Conservation (phyloP, 192 early-diverging fungal genomes). For the Paraglomus brasilianum region DNA sequence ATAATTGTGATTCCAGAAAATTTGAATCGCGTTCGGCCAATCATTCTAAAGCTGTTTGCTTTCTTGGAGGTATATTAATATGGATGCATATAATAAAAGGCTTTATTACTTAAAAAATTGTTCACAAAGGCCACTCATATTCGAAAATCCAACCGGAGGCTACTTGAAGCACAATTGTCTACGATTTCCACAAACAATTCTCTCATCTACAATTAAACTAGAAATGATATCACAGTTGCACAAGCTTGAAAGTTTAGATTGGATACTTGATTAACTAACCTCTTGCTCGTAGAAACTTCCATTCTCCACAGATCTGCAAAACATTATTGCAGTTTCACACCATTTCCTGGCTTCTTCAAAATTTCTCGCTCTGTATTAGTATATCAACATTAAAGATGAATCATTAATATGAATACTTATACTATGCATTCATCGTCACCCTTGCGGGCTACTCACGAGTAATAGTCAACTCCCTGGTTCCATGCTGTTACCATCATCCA, state of each 20-base stretch:
- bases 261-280: not conserved
- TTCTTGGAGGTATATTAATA: no score
- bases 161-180: slow-evolving; percentile 8
- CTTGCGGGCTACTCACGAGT: slow-evolving; percentile 18
- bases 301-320: slow-evolving; percentile 19
- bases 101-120: no score
- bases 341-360: slow-evolving; percentile 25
- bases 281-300: slow-evolving; percentile 26
- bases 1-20: no score
- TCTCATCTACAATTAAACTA: slow-evolving; percentile 14
- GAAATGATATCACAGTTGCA: not conserved
- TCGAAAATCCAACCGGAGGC: no score
- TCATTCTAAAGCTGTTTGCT: no score
- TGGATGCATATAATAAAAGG: no score
- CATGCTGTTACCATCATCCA: slow-evolving; percentile 35
- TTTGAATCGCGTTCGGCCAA: no score
- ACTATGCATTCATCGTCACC: not conserved
- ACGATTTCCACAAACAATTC: slow-evolving; percentile 26
- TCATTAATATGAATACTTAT: not conserved
- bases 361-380: not conserved
- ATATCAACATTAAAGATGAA: not conserved
- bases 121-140: no score
- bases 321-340: slow-evolving; percentile 28
- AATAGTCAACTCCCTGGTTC: slow-evolving; percentile 36
- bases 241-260: not conserved